Percentiles rank a stretch among this genome's conserved stretches.
These are phyloP conservation scores for Trebouxia sp. DNA, from an alignment of 139 green algal genomes.

Conservation along the genomic window DNA sequence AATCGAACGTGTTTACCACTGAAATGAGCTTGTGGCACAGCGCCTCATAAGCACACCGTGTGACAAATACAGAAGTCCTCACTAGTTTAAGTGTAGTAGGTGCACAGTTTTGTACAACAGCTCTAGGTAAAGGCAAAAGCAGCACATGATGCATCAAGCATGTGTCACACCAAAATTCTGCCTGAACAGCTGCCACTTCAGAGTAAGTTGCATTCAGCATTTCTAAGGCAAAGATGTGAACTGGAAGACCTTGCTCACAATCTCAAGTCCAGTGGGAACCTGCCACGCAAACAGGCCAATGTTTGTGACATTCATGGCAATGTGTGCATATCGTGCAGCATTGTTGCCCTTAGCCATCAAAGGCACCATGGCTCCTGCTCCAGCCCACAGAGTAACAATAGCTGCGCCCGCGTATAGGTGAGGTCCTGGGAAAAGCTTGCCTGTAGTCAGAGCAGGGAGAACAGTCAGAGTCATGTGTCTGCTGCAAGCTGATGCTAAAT, in stretches of 20 bases:
- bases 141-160: no score
- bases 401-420: slow-evolving; percentile 93
- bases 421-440: slow-evolving; percentile 97
- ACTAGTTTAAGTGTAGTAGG: no score
- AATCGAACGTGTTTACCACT: no score
- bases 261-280: slow-evolving; percentile 94
- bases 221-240: slow-evolving; percentile 75
- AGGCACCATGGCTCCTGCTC: slow-evolving; percentile 87
- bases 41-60: no score
- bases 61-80: no score
- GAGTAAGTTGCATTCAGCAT: slow-evolving; percentile 42
- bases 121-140: no score
- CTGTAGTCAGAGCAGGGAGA: slow-evolving; percentile 28
- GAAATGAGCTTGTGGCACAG: no score
- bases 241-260: slow-evolving; percentile 92
- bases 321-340: slow-evolving; percentile 85
- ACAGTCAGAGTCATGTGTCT: not conserved
- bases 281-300: slow-evolving; percentile 90
- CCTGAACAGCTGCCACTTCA: no score
- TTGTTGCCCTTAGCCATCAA: slow-evolving; percentile 97
- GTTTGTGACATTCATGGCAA: slow-evolving; percentile 89
- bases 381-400: slow-evolving; percentile 92
- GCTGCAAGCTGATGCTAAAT: not conserved
- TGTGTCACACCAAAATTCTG: slow-evolving; percentile 21
- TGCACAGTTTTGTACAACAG: no score